Percentiles rank a stretch among this genome's conserved stretches.
phyloP scores from a whole-genome alignment of 2,329 filamentous ascomycete species.

The Thielaviopsis populi region DNA sequence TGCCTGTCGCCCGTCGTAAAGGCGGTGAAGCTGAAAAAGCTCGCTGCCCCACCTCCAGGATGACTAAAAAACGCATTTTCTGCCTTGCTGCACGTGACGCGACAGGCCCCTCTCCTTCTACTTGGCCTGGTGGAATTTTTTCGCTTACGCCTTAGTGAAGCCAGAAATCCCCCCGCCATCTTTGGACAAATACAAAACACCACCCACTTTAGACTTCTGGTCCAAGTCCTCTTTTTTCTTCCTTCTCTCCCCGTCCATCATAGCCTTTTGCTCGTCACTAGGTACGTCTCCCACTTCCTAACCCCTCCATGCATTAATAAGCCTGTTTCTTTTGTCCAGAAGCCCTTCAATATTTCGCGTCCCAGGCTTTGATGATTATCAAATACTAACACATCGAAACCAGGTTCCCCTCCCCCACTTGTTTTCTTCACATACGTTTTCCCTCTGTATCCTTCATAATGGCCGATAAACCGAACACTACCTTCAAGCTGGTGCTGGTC shows the following conservation, averaged over 20 bases:
- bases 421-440: slow-evolving; percentile 30
- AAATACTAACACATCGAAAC: slow-evolving; percentile 15
- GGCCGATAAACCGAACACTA: slow-evolving; percentile 35
- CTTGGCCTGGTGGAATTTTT: slow-evolving; percentile 14
- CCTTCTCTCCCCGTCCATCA: slow-evolving; percentile 13
- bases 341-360: not conserved
- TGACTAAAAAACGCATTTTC: slow-evolving; percentile 16
- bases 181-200: slow-evolving; percentile 17
- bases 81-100: slow-evolving; percentile 15
- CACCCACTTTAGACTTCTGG: slow-evolving; percentile 16
- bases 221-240: slow-evolving; percentile 16
- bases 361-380: not conserved
- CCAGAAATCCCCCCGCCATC: slow-evolving; percentile 16
- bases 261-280: slow-evolving; percentile 16
- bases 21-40: slow-evolving; percentile 3
- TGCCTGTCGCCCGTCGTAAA: not conserved
- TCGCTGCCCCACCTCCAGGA: slow-evolving; percentile 10
- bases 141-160: slow-evolving; percentile 14
- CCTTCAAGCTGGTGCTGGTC: slow-evolving; percentile 99
- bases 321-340: not conserved
- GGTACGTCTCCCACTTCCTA: slow-evolving; percentile 6
- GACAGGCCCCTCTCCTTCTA: slow-evolving; percentile 10
- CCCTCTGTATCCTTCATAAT: slow-evolving; percentile 14
- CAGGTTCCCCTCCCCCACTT: slow-evolving; percentile 26
- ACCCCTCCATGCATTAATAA: not conserved